These are phyloP conservation scores for Daldinia childiae DNA, from an alignment of 495 filamentous ascomycete species.

Conservation along the genomic window DNA sequence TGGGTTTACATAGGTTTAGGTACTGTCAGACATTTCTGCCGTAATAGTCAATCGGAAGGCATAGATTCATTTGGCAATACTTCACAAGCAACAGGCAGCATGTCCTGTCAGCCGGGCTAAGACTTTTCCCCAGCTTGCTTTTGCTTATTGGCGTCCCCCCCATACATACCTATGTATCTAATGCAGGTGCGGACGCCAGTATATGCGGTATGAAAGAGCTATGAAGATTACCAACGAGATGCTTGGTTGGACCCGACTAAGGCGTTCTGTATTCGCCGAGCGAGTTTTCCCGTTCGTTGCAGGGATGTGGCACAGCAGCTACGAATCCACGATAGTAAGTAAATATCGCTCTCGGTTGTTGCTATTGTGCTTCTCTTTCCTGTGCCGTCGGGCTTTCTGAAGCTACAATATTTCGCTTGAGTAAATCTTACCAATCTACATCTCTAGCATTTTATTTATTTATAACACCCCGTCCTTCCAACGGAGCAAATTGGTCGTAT, in stretches of 20 bases:
- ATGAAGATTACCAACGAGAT: slow-evolving; percentile 23
- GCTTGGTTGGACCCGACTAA: slow-evolving; percentile 16
- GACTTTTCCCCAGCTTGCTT: not conserved
- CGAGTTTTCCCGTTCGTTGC: slow-evolving; percentile 13
- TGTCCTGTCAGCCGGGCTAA: not conserved
- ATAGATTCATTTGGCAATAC: slow-evolving; percentile 12
- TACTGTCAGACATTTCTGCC: slow-evolving; percentile 36
- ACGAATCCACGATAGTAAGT: slow-evolving; percentile 14
- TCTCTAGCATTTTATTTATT: not conserved
- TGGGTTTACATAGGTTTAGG: too few relatives aligned
- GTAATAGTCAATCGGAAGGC: slow-evolving; percentile 13
- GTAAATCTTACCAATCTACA: not conserved
- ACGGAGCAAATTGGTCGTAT: slow-evolving; percentile 12
- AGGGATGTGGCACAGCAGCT: slow-evolving; percentile 29
- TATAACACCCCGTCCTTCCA: not conserved
- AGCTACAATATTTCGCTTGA: slow-evolving; percentile 18
- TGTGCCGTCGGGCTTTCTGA: not conserved
- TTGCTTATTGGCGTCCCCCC: slow-evolving; percentile 27
- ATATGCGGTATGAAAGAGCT: slow-evolving; percentile 11
- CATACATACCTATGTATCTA: too few relatives aligned
- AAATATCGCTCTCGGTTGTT: not conserved
- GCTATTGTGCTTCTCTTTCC: not conserved
- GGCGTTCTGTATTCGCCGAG: slow-evolving; percentile 31
- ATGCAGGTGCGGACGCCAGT: slow-evolving; percentile 14
- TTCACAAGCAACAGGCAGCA: not conserved